Base-by-base conservation (phyloP, 2,329 filamentous ascomycete species). In the Diaporthe sp. region DNA sequence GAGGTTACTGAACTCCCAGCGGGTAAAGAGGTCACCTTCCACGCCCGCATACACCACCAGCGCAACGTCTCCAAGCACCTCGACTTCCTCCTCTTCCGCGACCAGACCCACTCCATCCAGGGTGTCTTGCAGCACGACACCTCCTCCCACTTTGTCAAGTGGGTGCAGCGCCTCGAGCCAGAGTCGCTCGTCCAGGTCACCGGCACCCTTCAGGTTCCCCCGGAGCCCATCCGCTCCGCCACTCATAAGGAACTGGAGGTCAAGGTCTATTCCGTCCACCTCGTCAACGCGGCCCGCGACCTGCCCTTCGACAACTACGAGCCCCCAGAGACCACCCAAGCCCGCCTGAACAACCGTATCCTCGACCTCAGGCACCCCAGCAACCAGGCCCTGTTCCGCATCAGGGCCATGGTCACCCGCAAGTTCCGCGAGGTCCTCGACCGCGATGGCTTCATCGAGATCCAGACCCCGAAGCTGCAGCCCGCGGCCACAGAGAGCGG, bases 391-490 rank as follows among this genome's bases (percentile, higher is more conserved):
- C 93, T 98, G 77, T 97, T 98, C 88, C 93, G 94, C 74, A 91
- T 98, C 65, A 94, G 97, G 77, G 93, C 95, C 6, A 92, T 91
- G 35, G 91, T 98, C 73, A 92, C 93, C 78, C 93, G 93, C 78
- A 88, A 94, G 35, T 98, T 98, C 88, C 93, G 96, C 65, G 84
- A 89, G 13, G 91, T 93, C 2, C 89, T 98, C 0, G 93, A 96
- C 77, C 87, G 89, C 3, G 87, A 93, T 76, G 93, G 92, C 22
- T 98, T 98, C 81, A 93, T 97, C 75, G 96, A 98, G 83, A 98
- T 98, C 75, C 95, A 98, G 81, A 97, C 95, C 0, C 96, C 96
- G 2, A 98, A 98, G 84, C 87, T 98, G 56, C 95, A 97, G 85
- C 94, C 94, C 2, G 92, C 94, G 17, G 96, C 96, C 1, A 97